Base-by-base conservation (phyloP, 163 green algal genomes). In the Coccomyxa subellipsoidea region DNA sequence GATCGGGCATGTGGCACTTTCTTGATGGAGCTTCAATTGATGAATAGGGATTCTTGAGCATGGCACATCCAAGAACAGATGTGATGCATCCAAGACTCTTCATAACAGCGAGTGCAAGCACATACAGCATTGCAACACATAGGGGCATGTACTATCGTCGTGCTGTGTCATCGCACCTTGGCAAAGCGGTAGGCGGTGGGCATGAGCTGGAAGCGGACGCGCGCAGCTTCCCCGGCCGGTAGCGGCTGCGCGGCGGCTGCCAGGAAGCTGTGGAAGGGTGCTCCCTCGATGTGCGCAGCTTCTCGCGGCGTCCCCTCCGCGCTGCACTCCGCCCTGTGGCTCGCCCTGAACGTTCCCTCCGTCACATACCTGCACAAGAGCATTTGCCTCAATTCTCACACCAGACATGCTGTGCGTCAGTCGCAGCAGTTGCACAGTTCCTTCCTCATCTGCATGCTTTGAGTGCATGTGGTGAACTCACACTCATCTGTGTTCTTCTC, bases 161-260 rank as follows among this genome's bases (percentile, higher is more conserved):
- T n/a, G n/a, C n/a, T n/a, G 70, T 15, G 27, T 7, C 34, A 10
- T 32, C 32, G 37, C 34, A 85, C 82, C 82, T 78, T 54, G 21
- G 79, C 54, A 82, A 87, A 82, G 79, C 27, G 38, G 59, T 84
- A 87, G 18, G 83, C 83, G 21, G 83, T 87, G 23, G 83, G 83
- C 73, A 87, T 72, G 53, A 87, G 69, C 32, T 84, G 73, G 47
- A 87, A 87, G 38, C 66, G 34, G 18, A 80, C 59, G 12, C 39
- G 76, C 38, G 47, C 75, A 38, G 75, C 54, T 34, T 54, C 25
- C 9, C 73, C 79, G 0, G 38, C n/a, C 25, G n/a, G 54, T 21
- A 84, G 78, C 8, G 70, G 73, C 38, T 82, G 31, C 12, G 76
- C 72, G 34, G 82, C 79, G 27, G 32, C 27, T 31, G 40, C 31